Conservation (phyloP, 129 eudicot genomes). For the Helianthus annuus region DNA sequence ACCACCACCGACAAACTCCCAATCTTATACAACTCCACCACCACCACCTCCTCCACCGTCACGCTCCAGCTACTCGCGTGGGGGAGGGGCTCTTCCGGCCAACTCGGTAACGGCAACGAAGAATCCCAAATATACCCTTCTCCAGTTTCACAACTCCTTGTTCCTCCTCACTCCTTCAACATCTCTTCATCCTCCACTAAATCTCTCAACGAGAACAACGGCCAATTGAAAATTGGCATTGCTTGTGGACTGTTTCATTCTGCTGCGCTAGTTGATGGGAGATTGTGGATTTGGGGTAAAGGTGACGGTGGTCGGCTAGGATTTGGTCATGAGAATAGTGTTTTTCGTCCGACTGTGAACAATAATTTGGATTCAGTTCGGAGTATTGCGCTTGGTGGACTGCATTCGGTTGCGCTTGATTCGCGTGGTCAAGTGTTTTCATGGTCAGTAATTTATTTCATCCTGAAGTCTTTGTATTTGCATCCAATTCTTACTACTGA, state of each 20-base stretch:
- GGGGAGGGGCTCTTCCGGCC: conserved; percentile 98
- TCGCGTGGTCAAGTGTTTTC: conserved; percentile 67
- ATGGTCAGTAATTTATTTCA: conserved; percentile 64
- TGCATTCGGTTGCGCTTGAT: conserved; percentile 74
- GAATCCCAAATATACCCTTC: conserved; percentile 64
- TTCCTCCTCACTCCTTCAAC: conserved; percentile 44
- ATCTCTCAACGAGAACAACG: background rate
- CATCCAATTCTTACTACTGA: too few relatives aligned
- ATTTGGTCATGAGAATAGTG: conserved; percentile 66
- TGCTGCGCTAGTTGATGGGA: conserved; percentile 64
- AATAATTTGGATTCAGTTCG: conserved; percentile 36
- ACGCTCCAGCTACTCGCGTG: conserved; percentile 75
- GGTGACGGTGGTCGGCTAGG: conserved; percentile 98
- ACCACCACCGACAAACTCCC: conserved; percentile 36
- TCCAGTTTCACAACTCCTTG: conserved; percentile 45
- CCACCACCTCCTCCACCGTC: conserved; percentile 13
- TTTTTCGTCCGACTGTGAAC: conserved; percentile 66
- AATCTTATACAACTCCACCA: conserved; percentile 28
- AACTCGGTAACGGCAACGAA: conserved; percentile 78
- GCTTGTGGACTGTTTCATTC: conserved; percentile 86
- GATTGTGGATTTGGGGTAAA: conserved; percentile 96
- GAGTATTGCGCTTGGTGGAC: conserved; percentile 84
- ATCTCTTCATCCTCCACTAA: conserved; percentile 9
- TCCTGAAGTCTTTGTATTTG: background rate
- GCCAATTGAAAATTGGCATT: conserved; percentile 51